phyloP scores from a whole-genome alignment of 106 monocot species.

The Cymbidium sinense region DNA sequence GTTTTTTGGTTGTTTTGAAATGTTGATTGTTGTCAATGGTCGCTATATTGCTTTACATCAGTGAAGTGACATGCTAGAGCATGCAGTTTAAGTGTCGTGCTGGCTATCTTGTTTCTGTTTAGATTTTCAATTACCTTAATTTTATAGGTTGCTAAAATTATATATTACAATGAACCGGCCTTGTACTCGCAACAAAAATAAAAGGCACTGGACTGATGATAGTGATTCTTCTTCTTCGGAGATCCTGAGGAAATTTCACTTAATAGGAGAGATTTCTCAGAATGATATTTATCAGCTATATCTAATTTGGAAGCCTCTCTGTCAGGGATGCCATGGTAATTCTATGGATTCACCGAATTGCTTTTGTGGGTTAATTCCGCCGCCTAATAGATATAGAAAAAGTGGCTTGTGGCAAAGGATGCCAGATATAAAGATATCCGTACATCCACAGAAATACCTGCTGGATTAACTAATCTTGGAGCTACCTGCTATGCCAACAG shows the following conservation, averaged over 20 bases:
- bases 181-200: slow-evolving; percentile 70
- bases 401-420: too few species aligned
- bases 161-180: slow-evolving; percentile 61
- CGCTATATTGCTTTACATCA: not conserved
- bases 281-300: slow-evolving; percentile 51
- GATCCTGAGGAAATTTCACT: slow-evolving; percentile 73
- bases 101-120: not conserved
- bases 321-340: too few species aligned
- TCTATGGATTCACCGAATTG: too few species aligned
- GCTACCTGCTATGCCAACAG: slow-evolving; percentile 99
- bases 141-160: not conserved
- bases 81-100: too few species aligned
- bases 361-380: slow-evolving; percentile 82
- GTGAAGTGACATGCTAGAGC: not conserved
- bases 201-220: slow-evolving; percentile 54
- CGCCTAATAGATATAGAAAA: slow-evolving; percentile 62
- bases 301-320: too few species aligned
- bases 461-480: slow-evolving; percentile 90
- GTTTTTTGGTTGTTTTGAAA: not conserved
- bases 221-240: slow-evolving; percentile 29
- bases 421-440: slow-evolving; percentile 68
- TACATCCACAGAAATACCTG: slow-evolving; percentile 57
- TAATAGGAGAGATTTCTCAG: slow-evolving; percentile 47
- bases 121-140: not conserved
- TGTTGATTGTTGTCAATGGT: not conserved